Percentiles rank a stretch among this genome's conserved stretches.
These are phyloP conservation scores for Apiospora sp. DNA, from an alignment of 2,329 filamentous ascomycete genomes.

Conservation along the genomic window DNA sequence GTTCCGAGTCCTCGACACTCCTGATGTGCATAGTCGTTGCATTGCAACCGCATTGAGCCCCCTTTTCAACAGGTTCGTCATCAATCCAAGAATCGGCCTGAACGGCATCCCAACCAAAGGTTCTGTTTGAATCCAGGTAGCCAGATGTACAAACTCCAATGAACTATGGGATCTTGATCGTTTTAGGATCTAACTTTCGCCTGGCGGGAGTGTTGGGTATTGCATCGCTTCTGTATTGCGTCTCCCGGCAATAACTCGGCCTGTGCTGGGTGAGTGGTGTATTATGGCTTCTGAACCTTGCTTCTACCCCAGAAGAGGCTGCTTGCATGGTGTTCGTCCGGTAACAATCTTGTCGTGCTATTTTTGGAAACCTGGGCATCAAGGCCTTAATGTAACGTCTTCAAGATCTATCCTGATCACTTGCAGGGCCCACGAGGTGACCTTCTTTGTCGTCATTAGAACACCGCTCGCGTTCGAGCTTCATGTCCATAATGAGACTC, in stretches of 20 bases:
- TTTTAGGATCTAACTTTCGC: neutral
- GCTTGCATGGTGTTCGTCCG: neutral
- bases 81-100: neutral
- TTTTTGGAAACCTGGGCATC: neutral
- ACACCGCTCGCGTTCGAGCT: conserved; percentile 58
- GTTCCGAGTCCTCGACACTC: neutral
- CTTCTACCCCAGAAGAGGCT: neutral
- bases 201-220: neutral
- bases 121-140: neutral
- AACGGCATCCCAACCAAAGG: neutral
- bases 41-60: neutral
- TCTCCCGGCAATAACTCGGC: neutral
- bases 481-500: conserved; percentile 64
- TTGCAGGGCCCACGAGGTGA: neutral
- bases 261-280: neutral
- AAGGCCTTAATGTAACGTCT: neutral
- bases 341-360: neutral
- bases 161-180: neutral
- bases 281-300: neutral
- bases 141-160: neutral
- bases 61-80: neutral
- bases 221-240: neutral
- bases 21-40: neutral
- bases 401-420: neutral
- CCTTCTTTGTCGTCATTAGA: conserved; percentile 40